Evolutionary conservation across 345 rosid species (phyloP), one percentile per base, ranked within the genome.

Genomic region (Eucalyptus regnans): DNA sequence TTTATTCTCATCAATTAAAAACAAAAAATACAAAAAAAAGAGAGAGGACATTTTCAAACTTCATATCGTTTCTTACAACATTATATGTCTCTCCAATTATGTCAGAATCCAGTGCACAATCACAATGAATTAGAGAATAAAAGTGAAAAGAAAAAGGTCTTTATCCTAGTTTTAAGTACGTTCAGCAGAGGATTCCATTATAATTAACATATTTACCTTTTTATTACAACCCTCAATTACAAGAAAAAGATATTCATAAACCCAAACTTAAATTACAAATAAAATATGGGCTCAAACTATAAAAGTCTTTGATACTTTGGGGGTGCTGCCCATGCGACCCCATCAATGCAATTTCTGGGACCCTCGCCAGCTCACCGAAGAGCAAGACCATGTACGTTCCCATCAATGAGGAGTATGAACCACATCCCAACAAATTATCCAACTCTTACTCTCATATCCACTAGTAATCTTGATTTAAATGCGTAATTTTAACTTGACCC

Each of bases 381-480:
- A 18, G 58, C 58, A 52, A 15, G 18, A 50, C 18, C 3, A 0
- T 6, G 7, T 50, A 15, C 0, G 7, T 50, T 50, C 18, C 0
- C 0, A 50, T 50, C 7, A 50, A 50, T 50, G 1, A 1, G 0
- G 7, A 50, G 58, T 18, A 18, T 18, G 10, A 52, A 52, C 2
- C 25, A 3, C 10, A 20, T 8, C 62, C 0, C 3, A 56, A 23
- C 6, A 23, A 22, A 23, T 56, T n/a, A 14, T 66, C 37, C 22
- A 1, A 66, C 22, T 14, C 76, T 17, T 20, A 15, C 41, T 66
- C 20, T 8, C 41, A 15, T 66, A 31, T 66, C 11, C 9, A 66
- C 76, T 33, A 15, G 10, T n/a, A 66, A 66, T 66, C 41, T 66
- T n/a, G 12, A 62, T 62, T 29, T 29, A 12, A 62, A 29, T 12